Evolutionary conservation across 2,329 filamentous ascomycete genomes (phyloP), one percentile per base, ranked within the genome.

Genomic region (Hypoxylon sp.): DNA sequence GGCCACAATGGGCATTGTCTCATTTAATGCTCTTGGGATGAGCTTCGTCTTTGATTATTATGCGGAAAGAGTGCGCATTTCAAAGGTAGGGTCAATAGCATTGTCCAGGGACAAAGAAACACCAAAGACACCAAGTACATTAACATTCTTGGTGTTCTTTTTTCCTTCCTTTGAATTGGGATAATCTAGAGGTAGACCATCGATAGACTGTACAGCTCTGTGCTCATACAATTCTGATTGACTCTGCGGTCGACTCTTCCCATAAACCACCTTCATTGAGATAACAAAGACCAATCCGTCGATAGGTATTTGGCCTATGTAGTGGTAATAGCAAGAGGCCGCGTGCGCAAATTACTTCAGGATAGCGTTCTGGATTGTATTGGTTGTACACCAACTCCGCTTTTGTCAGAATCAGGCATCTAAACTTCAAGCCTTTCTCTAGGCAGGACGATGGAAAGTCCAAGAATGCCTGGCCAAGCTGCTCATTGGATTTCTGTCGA

Each of bases 221-320:
- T 39, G 5, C 6, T 45, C 34, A 59, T 51, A 51, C 21, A 51
- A 59, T 59, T 11, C 34, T 51, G 30, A 59, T 59, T 12, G 55
- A 19, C 14, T 59, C 55, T 12, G 32, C 21, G 16, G 46, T 51
- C 14, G 55, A 50, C 37, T 59, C 55, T 51, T 59, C 46, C 55
- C 46, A 59, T 6, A 59, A 51, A 19, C 55, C 55, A 34, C 55
- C 55, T 45, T 59, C 55, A 11, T 51, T 37, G 14, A 59, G 55
- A 51, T 59, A 59, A 9, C 55, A 59, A 34, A 59, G 55, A 23
- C 55, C 46, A 45, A 59, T 29, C 19, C 55, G 46, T 19, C 46
- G 32, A 19, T 59, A 59, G 12, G 32, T 59, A 32, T 51, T 51
- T 6, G 25, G 34, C 4, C 51, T 14, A 9, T 12, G 27, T 14